Base-by-base conservation (phyloP, 2,329 filamentous ascomycete species). In the Aureobasidium leucospermi region DNA sequence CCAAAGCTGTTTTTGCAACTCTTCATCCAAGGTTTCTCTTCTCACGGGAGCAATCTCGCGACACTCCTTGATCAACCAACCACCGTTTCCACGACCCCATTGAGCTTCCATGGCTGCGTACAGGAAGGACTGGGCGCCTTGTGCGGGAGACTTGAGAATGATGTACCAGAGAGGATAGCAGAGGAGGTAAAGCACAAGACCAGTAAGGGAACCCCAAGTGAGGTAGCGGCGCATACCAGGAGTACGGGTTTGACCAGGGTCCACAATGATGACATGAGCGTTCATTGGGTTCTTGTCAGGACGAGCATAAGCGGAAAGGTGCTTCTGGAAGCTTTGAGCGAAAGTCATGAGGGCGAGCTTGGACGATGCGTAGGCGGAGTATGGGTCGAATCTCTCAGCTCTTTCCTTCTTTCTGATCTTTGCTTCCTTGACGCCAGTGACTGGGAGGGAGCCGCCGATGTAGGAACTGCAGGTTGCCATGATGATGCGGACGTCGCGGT, bases 381-480 rank as follows among this genome's bases (percentile, higher is more conserved):
- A 74, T 13, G 76, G 75, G 13, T 68, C 75, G 66, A 78, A 79
- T 42, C 70, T 77, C 81, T 84, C 74, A 82, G 77, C 68, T 43
- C 74, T 79, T 4, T 74, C 78, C 0, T 82, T 78, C 80, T 84
- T 85, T 49, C 74, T 74, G 49, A 79, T 75, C 42, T 78, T 74
- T 10, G 75, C 73, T 23, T 79, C 63, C 11, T 68, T 66, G 60
- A 65, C 29, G 62, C 68, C 58, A 0, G 53, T 57, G 62, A 76
- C 68, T 75, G 71, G 76, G 8, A 90, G 79, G 13, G 86, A 86
- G 4, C 88, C 89, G 1, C 83, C 84, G 65, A 96, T 89, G 74
- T 99, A 97, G 36, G 89, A 87, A 19, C 90, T 86, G 72, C 95
- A 99, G 0, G 89, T 95, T 1, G 89, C 81, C 65, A 97, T 84